Evolutionary conservation across 352 stramenopile genomes (phyloP).

Genomic region (Phytopythium boreale): DNA sequence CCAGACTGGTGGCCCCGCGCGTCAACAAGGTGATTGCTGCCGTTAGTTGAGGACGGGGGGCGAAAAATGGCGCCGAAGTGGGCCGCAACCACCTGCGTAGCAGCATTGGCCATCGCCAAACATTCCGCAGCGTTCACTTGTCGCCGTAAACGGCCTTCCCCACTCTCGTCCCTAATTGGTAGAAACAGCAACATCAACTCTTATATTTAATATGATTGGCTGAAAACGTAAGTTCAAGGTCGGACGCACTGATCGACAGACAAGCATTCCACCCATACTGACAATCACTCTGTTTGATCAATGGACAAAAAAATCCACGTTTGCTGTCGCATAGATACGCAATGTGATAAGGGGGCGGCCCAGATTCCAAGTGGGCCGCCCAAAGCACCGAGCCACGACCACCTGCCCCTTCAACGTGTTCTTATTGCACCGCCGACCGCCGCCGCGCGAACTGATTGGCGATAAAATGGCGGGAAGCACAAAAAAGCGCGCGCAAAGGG

Average conservation of each 20-base stretch:
- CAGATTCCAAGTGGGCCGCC: neutral
- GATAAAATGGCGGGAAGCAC: neutral
- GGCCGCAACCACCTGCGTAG: conserved; percentile 1
- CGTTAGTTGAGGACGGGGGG: neutral
- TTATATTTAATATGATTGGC: neutral
- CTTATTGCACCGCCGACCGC: too few relatives aligned
- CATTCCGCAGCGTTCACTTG: conserved; percentile 1
- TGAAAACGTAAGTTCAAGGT: conserved; percentile 1
- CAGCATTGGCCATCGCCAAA: neutral
- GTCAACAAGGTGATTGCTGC: neutral
- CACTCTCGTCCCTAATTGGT: neutral
- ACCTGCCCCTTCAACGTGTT: neutral
- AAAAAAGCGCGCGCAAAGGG: neutral
- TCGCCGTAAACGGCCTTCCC: neutral
- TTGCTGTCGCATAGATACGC: neutral
- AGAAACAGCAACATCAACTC: neutral
- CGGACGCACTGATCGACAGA: neutral
- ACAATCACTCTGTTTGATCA: neutral
- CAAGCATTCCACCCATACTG: neutral
- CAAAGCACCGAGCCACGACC: neutral
- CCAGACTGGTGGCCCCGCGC: too few relatives aligned
- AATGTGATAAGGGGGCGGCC: neutral
- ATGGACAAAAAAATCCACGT: neutral
- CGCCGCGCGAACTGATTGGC: too few relatives aligned
- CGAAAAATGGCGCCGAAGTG: neutral